Evolutionary conservation across 768 basidiomycete genomes (phyloP).

Genomic region (Russula emetica): DNA sequence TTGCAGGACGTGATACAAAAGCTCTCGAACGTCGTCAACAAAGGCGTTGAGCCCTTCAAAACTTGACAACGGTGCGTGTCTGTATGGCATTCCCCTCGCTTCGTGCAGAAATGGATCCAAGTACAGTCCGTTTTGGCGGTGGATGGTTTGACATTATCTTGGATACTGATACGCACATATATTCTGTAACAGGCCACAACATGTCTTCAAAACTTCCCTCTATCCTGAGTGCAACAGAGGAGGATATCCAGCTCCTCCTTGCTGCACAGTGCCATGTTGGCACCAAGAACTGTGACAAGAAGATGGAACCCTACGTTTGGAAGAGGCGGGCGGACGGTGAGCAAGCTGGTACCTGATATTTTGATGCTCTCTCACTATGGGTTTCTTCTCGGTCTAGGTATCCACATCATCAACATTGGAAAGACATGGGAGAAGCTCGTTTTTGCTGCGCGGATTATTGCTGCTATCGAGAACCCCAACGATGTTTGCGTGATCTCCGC

Average conservation of each 20-base stretch:
- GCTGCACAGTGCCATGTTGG: slow-evolving; percentile 96
- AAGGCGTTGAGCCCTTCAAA: slow-evolving; percentile 40
- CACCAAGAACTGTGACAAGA: slow-evolving; percentile 99
- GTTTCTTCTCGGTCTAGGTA: slow-evolving; percentile 49
- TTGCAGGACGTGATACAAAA: slow-evolving; percentile 23
- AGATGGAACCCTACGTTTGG: slow-evolving; percentile 98
- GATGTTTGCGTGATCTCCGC: slow-evolving; percentile 98
- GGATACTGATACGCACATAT: slow-evolving; percentile 40
- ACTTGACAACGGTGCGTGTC: slow-evolving; percentile 41
- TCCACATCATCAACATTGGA: slow-evolving; percentile 96
- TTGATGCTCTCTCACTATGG: slow-evolving; percentile 16
- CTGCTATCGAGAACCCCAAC: slow-evolving; percentile 96
- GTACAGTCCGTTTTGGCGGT: slow-evolving; percentile 33
- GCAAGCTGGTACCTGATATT: slow-evolving; percentile 31
- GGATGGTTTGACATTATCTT: slow-evolving; percentile 32
- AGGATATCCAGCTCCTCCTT: slow-evolving; percentile 93
- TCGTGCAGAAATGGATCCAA: slow-evolving; percentile 32
- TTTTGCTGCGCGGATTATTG: slow-evolving; percentile 95
- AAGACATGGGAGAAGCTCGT: slow-evolving; percentile 99
- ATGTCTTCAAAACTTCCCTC: slow-evolving; percentile 92
- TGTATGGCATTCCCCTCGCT: slow-evolving; percentile 21
- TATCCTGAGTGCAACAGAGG: slow-evolving; percentile 89
- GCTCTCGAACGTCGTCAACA: slow-evolving; percentile 37
- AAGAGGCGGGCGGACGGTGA: slow-evolving; percentile 92
- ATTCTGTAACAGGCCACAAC: slow-evolving; percentile 34